Conservation (phyloP, 495 filamentous ascomycete species). For the Penicillium salamii region DNA sequence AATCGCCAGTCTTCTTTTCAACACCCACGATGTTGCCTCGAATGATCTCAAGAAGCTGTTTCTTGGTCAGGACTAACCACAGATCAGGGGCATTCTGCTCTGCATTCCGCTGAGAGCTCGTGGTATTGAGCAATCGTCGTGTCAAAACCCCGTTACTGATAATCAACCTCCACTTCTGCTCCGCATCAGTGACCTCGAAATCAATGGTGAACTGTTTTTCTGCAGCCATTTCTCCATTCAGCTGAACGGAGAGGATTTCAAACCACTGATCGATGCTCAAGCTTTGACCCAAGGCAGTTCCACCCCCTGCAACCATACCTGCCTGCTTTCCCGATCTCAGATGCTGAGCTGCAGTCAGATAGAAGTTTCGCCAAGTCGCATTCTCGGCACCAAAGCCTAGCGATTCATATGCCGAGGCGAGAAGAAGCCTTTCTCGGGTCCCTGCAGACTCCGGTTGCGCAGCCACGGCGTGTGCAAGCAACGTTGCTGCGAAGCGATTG, state of each 20-base stretch:
- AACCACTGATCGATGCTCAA: conserved; percentile 13
- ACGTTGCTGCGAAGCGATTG: conserved; percentile 23
- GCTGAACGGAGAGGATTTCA: conserved; percentile 5
- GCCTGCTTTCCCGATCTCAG: conserved; percentile 3
- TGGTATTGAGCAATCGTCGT: no score
- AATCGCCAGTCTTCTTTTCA: no score
- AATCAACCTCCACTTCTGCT: conserved; percentile 12
- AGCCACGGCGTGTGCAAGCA: conserved; percentile 25
- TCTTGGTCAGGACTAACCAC: no score
- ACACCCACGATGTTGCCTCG: no score
- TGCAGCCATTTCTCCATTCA: conserved; percentile 10
- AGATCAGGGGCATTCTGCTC: no score
- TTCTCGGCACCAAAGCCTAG: conserved; percentile 30
- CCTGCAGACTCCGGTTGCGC: conserved; percentile 8
- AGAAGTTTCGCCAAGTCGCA: conserved; percentile 29
- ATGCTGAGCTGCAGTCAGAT: conserved; percentile 11
- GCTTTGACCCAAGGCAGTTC: background rate
- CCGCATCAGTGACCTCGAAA: conserved; percentile 11
- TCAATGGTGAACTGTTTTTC: conserved; percentile 4
- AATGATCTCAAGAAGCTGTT: no score
- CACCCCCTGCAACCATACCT: background rate
- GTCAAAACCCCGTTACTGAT: conserved; percentile 18
- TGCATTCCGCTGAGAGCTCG: no score
- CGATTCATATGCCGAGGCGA: conserved; percentile 22
- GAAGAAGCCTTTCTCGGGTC: background rate